phyloP scores from a whole-genome alignment of 352 stramenopile species.

The Pythium sukuiense region DNA sequence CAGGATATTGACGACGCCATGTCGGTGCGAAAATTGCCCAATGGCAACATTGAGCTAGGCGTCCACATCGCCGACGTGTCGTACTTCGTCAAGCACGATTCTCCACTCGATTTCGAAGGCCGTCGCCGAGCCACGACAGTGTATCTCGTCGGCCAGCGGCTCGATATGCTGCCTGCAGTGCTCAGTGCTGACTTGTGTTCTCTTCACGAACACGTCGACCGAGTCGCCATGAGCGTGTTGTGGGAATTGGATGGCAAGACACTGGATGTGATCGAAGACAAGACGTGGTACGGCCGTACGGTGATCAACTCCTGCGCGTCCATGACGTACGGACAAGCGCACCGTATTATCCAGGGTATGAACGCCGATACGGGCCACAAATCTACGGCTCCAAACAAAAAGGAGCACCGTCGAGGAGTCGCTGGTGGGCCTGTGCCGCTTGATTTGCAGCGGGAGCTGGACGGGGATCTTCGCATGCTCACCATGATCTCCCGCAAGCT shows the following conservation, averaged over 20 bases:
- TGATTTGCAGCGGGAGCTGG: slow-evolving; percentile 48
- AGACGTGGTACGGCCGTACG: slow-evolving; percentile 89
- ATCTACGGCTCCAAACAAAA: not conserved
- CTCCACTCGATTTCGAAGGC: slow-evolving; percentile 95
- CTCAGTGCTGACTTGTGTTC: slow-evolving; percentile 91
- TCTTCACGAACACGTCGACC: slow-evolving; percentile 88
- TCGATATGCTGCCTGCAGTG: slow-evolving; percentile 93
- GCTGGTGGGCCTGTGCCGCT: slow-evolving; percentile 66
- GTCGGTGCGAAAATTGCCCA: slow-evolving; percentile 72
- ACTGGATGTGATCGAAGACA: slow-evolving; percentile 51
- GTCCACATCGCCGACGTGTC: slow-evolving; percentile 99
- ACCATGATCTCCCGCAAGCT: slow-evolving; percentile 68
- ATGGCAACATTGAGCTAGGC: slow-evolving; percentile 90
- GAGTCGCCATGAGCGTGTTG: slow-evolving; percentile 90
- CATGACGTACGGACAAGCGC: slow-evolving; percentile 86
- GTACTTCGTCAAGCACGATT: slow-evolving; percentile 97
- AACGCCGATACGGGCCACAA: slow-evolving; percentile 56
- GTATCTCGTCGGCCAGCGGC: slow-evolving; percentile 95
- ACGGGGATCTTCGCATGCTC: slow-evolving; percentile 57
- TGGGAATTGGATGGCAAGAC: slow-evolving; percentile 87
- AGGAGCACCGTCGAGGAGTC: slow-evolving; percentile 38
- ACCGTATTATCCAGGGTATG: slow-evolving; percentile 67
- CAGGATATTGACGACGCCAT: slow-evolving; percentile 92
- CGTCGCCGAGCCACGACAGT: slow-evolving; percentile 92
- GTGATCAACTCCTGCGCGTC: slow-evolving; percentile 95